Conservation (phyloP, 495 filamentous ascomycete species). For the Neurospora sublineolata region DNA sequence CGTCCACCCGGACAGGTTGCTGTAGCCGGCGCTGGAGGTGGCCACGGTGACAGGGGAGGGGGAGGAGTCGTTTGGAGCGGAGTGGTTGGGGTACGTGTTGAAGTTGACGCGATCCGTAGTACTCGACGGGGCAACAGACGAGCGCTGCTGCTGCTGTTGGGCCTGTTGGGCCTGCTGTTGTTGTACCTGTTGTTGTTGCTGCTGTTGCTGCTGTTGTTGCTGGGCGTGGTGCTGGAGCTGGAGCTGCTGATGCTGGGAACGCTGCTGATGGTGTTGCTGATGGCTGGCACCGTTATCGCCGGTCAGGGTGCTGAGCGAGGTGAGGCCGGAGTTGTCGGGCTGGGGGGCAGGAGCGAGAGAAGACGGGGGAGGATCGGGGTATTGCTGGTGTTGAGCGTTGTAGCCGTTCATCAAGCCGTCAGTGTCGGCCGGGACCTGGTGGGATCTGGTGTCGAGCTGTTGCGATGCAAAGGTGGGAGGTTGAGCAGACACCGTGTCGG, state of each 20-base stretch:
- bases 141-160: conserved; percentile 18
- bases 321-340: conserved; percentile 15
- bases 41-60: conserved; percentile 27
- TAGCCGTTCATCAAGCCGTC: conserved; percentile 25
- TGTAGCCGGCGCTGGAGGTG: conserved; percentile 19
- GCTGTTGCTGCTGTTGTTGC: conserved; percentile 10
- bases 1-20: conserved; percentile 16
- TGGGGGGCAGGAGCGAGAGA: conserved; percentile 14
- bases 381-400: conserved; percentile 17
- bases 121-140: conserved; percentile 9
- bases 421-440: conserved; percentile 18
- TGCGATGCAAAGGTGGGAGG: conserved; percentile 19
- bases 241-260: conserved; percentile 9
- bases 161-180: conserved; percentile 11
- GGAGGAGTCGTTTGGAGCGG: conserved; percentile 22
- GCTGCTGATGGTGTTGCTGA: conserved; percentile 11
- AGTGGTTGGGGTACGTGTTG: conserved; percentile 21
- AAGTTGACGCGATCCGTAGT: conserved; percentile 20
- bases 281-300: conserved; percentile 8
- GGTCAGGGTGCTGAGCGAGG: conserved; percentile 14
- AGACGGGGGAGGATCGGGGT: conserved; percentile 18
- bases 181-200: conserved; percentile 7
- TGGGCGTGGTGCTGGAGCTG: conserved; percentile 8
- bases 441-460: conserved; percentile 20
- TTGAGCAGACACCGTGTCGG: conserved; percentile 21